Evolutionary conservation across 2,329 filamentous ascomycete species (phyloP).

Genomic region (Bipolaris victoriae): DNA sequence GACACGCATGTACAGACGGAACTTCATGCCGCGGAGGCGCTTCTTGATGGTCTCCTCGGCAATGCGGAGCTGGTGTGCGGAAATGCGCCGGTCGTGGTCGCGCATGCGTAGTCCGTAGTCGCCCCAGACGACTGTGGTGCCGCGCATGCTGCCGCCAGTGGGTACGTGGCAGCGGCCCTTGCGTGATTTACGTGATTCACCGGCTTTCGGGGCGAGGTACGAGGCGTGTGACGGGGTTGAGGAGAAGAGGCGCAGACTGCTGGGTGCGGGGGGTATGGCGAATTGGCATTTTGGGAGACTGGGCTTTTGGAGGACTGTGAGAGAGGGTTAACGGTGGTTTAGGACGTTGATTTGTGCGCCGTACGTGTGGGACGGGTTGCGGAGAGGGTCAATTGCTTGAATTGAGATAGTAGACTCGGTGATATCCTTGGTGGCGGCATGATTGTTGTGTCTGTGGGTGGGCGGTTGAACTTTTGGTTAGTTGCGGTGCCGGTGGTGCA

Average conservation of each 20-base stretch:
- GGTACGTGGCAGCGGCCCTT: slow-evolving; percentile 88
- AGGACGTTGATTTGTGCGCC: neutral
- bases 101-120: slow-evolving; percentile 93
- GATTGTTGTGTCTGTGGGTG: slow-evolving; percentile 12
- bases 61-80: slow-evolving; percentile 82
- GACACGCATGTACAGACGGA: slow-evolving; percentile 88
- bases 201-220: slow-evolving; percentile 83
- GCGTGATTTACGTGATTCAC: slow-evolving; percentile 83
- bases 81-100: slow-evolving; percentile 91
- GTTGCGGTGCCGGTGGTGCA: neutral
- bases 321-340: slow-evolving; percentile 12
- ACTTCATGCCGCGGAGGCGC: slow-evolving; percentile 87
- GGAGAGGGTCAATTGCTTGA: slow-evolving; percentile 38
- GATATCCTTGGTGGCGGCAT: slow-evolving; percentile 52
- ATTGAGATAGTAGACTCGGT: slow-evolving; percentile 42
- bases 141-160: slow-evolving; percentile 88
- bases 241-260: slow-evolving; percentile 68
- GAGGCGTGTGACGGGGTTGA: slow-evolving; percentile 66
- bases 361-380: slow-evolving; percentile 34
- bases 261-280: slow-evolving; percentile 36
- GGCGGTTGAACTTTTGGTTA: neutral
- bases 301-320: slow-evolving; percentile 30
- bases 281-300: slow-evolving; percentile 40
- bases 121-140: slow-evolving; percentile 95
- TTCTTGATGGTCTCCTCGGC: slow-evolving; percentile 93